Base-by-base conservation (phyloP, 345 rosid genomes). In the Carallia brachiata region DNA sequence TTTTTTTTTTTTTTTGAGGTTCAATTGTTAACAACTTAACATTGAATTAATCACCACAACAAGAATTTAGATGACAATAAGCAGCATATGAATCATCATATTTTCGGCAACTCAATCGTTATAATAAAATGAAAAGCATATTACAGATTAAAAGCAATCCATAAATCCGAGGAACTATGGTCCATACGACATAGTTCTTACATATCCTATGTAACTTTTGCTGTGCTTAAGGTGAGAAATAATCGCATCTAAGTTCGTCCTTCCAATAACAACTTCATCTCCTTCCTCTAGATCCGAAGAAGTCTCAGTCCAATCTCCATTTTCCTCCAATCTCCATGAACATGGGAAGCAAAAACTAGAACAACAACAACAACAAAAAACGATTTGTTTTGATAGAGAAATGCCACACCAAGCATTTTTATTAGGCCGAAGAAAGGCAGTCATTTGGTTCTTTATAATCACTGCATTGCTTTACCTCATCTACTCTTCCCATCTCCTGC, bases 361-460 rank as follows among this genome's bases (percentile, higher is more conserved):
- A 62, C 37, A 69, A 52, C 16, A 1, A n/a, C 27, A 13, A 64
- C 59, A 68, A 23, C 23, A 23, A 23, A 23, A 23, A 23, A 23
- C 10, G 0, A 8, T 2, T 10, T 2, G 6, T 36, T 39, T 39
- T 0, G 16, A 44, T 44, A 44, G 50, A 44, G 50, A 44, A 44
- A 56, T 30, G 31, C 60, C 60, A 56, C 34, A 9, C 5, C 60
- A 2, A 56, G 10, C 60, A 19, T 7, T 56, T 56, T 27, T 30
- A 27, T 27, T 30, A 27, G 60, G 60, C 60, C 60, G 16, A 44
- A 76, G 79, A 69, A 79, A 79, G 62, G 37, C 73, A 13, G 58
- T 87, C 17, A 73, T 82, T 68, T 84, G 89, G 83, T 62, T 81
- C 39, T 84, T 84, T 83, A 52, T 84, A 59, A n/a, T 82, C 77